Evolutionary conservation across 768 basidiomycete genomes (phyloP).

Genomic region (Lanmaoa pseudosensibilis): DNA sequence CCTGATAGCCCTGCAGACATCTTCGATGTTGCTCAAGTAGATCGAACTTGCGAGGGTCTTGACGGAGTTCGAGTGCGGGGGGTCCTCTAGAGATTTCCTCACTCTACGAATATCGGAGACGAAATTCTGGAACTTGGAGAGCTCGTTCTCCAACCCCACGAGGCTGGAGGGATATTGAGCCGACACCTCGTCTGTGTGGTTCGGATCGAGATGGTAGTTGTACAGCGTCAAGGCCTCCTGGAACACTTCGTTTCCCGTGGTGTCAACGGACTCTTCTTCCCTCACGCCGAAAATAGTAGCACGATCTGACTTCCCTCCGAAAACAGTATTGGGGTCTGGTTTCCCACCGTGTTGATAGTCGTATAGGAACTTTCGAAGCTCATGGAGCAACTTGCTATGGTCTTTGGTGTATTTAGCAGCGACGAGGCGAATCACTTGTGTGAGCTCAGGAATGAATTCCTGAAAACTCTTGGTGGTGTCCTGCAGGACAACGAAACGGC

Average conservation of each 20-base stretch:
- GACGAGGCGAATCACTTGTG: not conserved
- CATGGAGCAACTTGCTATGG: not conserved
- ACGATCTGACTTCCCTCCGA: not conserved
- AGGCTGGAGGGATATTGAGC: not conserved
- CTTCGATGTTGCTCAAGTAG: not conserved
- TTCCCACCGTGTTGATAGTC: not conserved
- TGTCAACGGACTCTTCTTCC: fast-evolving
- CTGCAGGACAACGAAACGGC: not conserved
- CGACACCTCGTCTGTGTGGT: not conserved
- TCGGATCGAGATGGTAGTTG: not conserved
- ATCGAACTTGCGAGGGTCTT: too few relatives aligned
- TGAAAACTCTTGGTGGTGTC: not conserved
- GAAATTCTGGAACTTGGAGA: not conserved
- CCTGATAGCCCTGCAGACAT: not conserved
- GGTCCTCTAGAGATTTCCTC: not conserved
- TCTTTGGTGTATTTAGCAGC: not conserved
- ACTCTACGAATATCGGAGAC: not conserved
- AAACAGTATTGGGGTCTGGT: not conserved
- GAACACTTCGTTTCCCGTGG: not conserved
- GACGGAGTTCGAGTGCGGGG: too few relatives aligned
- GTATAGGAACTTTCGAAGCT: not conserved
- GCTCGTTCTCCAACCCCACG: not conserved
- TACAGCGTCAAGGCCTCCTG: not conserved
- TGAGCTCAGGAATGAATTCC: not conserved
- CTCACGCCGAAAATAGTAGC: not conserved